Evolutionary conservation across 1,284 basidiomycete genomes (phyloP), one percentile per base, ranked within the genome.

Genomic region (Meira nashicola): DNA sequence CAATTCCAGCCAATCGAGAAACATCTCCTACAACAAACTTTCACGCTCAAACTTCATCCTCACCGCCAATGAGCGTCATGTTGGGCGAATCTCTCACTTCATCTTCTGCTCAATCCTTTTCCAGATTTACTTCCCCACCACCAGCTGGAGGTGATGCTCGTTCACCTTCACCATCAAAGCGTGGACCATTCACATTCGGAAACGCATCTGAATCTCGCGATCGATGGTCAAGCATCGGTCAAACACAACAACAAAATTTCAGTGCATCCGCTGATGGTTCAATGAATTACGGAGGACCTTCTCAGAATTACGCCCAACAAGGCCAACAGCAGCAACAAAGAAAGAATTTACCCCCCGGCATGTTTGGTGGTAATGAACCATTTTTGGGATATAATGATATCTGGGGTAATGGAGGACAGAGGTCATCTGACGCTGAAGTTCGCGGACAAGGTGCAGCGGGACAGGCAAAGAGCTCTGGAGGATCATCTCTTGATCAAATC

Each of bases 351-450:
- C 5, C 40, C 21, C n/a, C 33, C 51, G 12, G 10, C 54, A 55
- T 25, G 38, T 37, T 48, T 37, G 37, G 39, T 50, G 15, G 2
- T 1, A 46, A 57, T 14, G 68, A 71, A 41, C 66, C 67, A 21
- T 71, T 71, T 50, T 62, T 71, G 21, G 69, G 69, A 39, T 71
- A 69, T 61, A 71, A 71, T 38, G 69, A 70, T 51, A 63, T 71
- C 47, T 69, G 66, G 28, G 54, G 54, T 25, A 28, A 21, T 25
- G 54, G 39, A 17, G 55, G 55, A 17, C 54, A 58, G n/a, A 43
- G 39, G 43, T 15, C 25, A 43, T 11, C 53, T 2, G 53, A 40
- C 11, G 25, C 25, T 17, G 17, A 28, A 37, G 17, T 37, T 6
- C 53, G n/a, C 15, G 28, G n/a, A 15, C 15, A 12, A n/a, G 14